Percentiles rank a stretch among this genome's conserved stretches.
These are phyloP conservation scores for Saururus chinensis DNA, from an alignment of 164 flowering plant species.

Conservation along the genomic window DNA sequence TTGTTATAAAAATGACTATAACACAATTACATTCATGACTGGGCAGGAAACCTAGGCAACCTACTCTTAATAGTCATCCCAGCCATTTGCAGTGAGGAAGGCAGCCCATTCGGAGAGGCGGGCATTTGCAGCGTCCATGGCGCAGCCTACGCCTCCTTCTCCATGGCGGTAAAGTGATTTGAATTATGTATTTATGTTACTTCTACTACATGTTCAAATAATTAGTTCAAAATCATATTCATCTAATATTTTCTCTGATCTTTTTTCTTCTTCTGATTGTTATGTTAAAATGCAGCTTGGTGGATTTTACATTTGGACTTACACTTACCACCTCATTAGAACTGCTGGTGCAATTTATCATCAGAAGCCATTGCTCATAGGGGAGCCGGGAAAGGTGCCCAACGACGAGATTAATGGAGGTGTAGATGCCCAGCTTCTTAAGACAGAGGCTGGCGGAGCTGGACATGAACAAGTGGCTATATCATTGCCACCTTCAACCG, in stretches of 20 bases:
- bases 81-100: conserved; percentile 65
- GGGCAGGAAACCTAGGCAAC: conserved; percentile 79
- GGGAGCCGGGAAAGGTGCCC: conserved; percentile 21
- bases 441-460: conserved; percentile 8
- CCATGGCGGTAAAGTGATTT: conserved; percentile 71
- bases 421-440: conserved; percentile 40
- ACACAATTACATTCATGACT: not conserved
- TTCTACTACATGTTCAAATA: too few species aligned
- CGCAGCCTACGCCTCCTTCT: conserved; percentile 82
- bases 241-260: not conserved
- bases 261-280: too few species aligned
- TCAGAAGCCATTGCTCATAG: conserved; percentile 16
- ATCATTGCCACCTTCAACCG: too few species aligned
- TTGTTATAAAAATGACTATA: too few species aligned
- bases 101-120: conserved; percentile 62
- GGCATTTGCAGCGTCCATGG: conserved; percentile 39
- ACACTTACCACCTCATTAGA: conserved; percentile 56
- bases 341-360: conserved; percentile 24
- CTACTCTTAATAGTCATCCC: conserved; percentile 66
- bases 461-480: too few species aligned
- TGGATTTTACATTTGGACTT: conserved; percentile 86
- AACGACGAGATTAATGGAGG: conserved; percentile 41
- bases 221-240: not conserved
- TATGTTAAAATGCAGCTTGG: conserved; percentile 55
- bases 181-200: not conserved